Percentiles rank a stretch among this genome's conserved stretches.
Evolutionary conservation across 768 basidiomycete species (phyloP).

Genomic region (Auricularia auricula-judae): DNA sequence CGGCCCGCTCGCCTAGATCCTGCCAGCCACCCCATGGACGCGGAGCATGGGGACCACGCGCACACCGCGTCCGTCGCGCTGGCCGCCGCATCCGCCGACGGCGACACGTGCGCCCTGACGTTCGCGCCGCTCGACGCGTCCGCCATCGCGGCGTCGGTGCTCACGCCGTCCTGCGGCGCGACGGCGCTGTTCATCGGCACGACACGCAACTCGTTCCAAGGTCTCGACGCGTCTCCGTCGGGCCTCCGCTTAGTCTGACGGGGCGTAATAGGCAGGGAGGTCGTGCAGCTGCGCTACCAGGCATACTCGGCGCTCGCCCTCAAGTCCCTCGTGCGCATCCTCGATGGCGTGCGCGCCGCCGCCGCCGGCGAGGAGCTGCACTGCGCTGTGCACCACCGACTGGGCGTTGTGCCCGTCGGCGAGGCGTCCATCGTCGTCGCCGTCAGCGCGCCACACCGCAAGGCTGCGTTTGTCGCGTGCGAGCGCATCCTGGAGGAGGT

Average conservation of each 20-base stretch:
- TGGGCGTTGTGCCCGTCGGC: conserved; percentile 68
- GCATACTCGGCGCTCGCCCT: conserved; percentile 74
- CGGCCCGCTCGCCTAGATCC: neutral
- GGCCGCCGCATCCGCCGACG: neutral
- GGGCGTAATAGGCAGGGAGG: conserved; percentile 37
- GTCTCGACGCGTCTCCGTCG: conserved; percentile 16
- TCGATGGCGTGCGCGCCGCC: conserved; percentile 29
- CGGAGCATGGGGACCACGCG: neutral
- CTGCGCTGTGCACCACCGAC: conserved; percentile 61
- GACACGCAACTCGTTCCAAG: conserved; percentile 78
- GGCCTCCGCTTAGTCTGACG: neutral
- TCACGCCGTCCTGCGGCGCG: conserved; percentile 57
- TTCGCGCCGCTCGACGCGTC: conserved; percentile 46
- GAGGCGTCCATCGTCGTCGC: conserved; percentile 78
- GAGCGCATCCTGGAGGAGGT: conserved; percentile 80
- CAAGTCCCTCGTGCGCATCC: conserved; percentile 59
- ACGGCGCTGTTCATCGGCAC: conserved; percentile 73
- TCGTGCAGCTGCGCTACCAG: conserved; percentile 70
- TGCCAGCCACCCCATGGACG: too few relatives aligned
- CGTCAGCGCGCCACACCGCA: conserved; percentile 74
- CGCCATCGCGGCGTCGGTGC: conserved; percentile 49
- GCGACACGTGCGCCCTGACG: conserved; percentile 40
- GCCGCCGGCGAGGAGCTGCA: conserved; percentile 29
- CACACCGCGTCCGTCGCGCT: neutral
- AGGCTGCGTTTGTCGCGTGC: conserved; percentile 69